Evolutionary conservation across 2,329 filamentous ascomycete genomes (phyloP), one percentile per base, ranked within the genome.

Genomic region (Beauveria medogensis): DNA sequence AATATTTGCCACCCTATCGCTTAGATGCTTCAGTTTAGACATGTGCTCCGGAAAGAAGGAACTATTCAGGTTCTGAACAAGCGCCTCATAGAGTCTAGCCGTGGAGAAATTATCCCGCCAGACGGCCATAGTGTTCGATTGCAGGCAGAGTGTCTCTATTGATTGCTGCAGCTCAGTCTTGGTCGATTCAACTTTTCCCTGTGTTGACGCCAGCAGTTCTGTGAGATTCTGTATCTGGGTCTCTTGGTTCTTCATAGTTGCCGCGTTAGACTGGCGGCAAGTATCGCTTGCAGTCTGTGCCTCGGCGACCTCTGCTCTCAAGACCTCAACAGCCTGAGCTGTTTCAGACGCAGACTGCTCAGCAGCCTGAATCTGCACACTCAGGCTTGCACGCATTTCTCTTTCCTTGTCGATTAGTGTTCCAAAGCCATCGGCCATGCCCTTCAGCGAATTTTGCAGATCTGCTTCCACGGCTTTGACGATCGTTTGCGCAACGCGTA

Each of bases 101-200:
- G 79, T 78, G 22, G 68, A 73, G 8, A 86, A 68, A 64, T 80
- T 82, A 60, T 77, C 78, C 62, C 77, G 83, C 63, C 80, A 81
- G 0, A 63, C 60, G 65, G 81, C 66, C 5, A 80, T 37, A 51
- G 75, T 68, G 44, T 74, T 66, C 18, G 73, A 70, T 6, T 46
- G 34, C 37, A 58, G 4, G 34, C 34, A 58, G 16, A 80, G 64
- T 5, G 68, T 67, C 0, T 72, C 69, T 20, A 71, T 65, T 41
- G 67, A 69, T 26, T 66, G 68, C 22, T 71, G 64, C 7, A 72
- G 56, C 28, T 66, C 69, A 10, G 65, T 63, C 53, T 63, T 69
- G 41, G 67, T 56, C 64, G 28, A 28, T 26, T 53, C 7, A 37
- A 55, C 46, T 60, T 37, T 30, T 16, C 12, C 18, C 7, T 44